phyloP scores from a whole-genome alignment of 2,329 filamentous ascomycete species.

The Diaporthe ilicicola region DNA sequence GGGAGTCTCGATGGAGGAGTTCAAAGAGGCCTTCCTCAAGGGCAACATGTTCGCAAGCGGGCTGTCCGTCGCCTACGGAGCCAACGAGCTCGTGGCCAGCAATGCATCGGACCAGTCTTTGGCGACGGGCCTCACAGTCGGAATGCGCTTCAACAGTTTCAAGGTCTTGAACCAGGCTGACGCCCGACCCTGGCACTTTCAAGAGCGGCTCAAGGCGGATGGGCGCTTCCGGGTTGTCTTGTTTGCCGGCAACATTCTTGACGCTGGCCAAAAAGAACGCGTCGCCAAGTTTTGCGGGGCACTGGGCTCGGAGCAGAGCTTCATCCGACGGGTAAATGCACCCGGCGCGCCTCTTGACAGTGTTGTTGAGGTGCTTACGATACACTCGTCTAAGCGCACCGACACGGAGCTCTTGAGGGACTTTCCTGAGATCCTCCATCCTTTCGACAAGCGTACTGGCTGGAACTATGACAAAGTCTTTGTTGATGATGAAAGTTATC shows the following conservation, averaged over 20 bases:
- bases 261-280: slow-evolving; percentile 50
- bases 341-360: slow-evolving; percentile 35
- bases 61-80: slow-evolving; percentile 62
- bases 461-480: slow-evolving; percentile 67
- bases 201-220: slow-evolving; percentile 61
- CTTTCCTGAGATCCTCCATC: slow-evolving; percentile 58
- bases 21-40: slow-evolving; percentile 68
- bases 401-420: slow-evolving; percentile 58
- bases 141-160: slow-evolving; percentile 66
- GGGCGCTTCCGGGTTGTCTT: slow-evolving; percentile 67
- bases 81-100: slow-evolving; percentile 65
- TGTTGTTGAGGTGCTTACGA: slow-evolving; percentile 67
- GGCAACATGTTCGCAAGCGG: slow-evolving; percentile 63
- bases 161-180: slow-evolving; percentile 68
- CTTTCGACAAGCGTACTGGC: slow-evolving; percentile 54
- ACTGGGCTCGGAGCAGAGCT: slow-evolving; percentile 46
- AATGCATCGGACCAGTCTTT: slow-evolving; percentile 44
- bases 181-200: slow-evolving; percentile 65
- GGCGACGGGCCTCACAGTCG: slow-evolving; percentile 55
- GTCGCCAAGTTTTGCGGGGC: slow-evolving; percentile 57
- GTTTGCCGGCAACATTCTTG: slow-evolving; percentile 67
- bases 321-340: slow-evolving; percentile 51
- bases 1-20: slow-evolving; percentile 69
- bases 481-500: slow-evolving; percentile 61
- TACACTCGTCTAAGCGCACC: slow-evolving; percentile 62